Conservation (phyloP, 176 grass and related monocot genomes). For the Lolium multiflorum region DNA sequence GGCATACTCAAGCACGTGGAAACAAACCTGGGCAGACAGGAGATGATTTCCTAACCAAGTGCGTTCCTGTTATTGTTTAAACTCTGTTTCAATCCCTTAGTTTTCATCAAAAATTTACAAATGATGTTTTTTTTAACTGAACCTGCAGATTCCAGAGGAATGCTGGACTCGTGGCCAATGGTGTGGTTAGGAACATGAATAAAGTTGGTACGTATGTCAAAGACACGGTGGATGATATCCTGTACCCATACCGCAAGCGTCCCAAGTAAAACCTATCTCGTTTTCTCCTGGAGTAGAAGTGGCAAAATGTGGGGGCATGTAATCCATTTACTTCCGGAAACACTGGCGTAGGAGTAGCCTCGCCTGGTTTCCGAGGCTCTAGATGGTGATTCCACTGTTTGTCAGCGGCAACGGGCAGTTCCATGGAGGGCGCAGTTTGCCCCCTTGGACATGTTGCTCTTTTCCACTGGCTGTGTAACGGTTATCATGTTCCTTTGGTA, state of each 20-base stretch:
- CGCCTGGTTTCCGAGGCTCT: neutral
- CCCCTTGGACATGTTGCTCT: neutral
- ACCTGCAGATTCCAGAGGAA: constrained; percentile 83
- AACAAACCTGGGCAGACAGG: constrained; percentile 56
- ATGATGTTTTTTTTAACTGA: neutral
- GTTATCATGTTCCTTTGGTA: neutral
- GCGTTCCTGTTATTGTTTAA: constrained; percentile 46
- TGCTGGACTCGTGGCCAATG: constrained; percentile 78
- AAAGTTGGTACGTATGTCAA: constrained; percentile 83
- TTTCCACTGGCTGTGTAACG: constrained; percentile 2
- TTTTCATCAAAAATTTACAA: neutral
- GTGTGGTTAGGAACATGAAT: constrained; percentile 78
- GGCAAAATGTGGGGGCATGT: neutral
- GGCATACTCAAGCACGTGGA: neutral
- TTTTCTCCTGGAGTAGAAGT: constrained; percentile 16
- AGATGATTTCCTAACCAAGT: constrained; percentile 75
- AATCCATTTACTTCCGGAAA: constrained; percentile 5
- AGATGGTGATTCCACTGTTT: constrained; percentile 5
- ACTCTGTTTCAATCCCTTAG: neutral
- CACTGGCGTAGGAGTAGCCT: constrained; percentile 18
- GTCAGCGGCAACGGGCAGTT: neutral
- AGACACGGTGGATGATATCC: constrained; percentile 76
- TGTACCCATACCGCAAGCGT: constrained; percentile 76
- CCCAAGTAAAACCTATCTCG: constrained; percentile 66
- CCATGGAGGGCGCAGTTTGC: neutral